These are phyloP conservation scores for Xylaria sp. DNA, from an alignment of 2,329 filamentous ascomycete genomes.

Conservation along the genomic window DNA sequence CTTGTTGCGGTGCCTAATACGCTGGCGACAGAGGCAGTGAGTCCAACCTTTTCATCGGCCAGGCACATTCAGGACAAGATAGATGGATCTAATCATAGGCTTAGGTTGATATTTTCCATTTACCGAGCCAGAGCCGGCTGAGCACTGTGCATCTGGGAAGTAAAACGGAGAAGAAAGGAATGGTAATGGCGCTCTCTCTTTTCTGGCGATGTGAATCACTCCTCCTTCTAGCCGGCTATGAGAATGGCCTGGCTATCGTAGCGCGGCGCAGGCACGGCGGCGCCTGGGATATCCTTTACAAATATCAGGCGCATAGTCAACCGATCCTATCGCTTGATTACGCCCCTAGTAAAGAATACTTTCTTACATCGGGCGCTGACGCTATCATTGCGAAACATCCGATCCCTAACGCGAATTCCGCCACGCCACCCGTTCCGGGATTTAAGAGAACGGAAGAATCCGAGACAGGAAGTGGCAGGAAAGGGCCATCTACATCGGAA, in stretches of 20 bases:
- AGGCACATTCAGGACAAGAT: not conserved
- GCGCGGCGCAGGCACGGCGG: conserved; percentile 61
- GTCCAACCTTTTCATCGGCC: not conserved
- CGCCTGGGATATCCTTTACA: conserved; percentile 67
- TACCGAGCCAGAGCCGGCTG: conserved; percentile 78
- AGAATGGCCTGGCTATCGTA: conserved; percentile 80
- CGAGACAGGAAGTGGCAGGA: not conserved
- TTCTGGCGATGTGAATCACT: conserved; percentile 62
- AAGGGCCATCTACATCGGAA: conserved; percentile 27
- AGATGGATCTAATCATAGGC: conserved; percentile 9
- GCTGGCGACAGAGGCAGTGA: conserved; percentile 74
- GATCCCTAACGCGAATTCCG: conserved; percentile 55
- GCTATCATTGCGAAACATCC: conserved; percentile 80
- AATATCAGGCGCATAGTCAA: conserved; percentile 75
- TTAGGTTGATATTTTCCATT: conserved; percentile 81
- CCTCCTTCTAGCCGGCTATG: conserved; percentile 80
- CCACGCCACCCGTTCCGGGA: conserved; percentile 15
- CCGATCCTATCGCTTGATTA: conserved; percentile 81
- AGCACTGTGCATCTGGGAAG: conserved; percentile 60
- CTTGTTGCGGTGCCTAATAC: conserved; percentile 85
- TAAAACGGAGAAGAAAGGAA: conserved; percentile 68
- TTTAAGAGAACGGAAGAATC: conserved; percentile 5
- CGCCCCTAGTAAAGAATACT: conserved; percentile 62
- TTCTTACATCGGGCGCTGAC: conserved; percentile 86
- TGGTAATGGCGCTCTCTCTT: conserved; percentile 86